Conservation (phyloP, 1,284 basidiomycete genomes). For the Sporisorium scitamineum region DNA sequence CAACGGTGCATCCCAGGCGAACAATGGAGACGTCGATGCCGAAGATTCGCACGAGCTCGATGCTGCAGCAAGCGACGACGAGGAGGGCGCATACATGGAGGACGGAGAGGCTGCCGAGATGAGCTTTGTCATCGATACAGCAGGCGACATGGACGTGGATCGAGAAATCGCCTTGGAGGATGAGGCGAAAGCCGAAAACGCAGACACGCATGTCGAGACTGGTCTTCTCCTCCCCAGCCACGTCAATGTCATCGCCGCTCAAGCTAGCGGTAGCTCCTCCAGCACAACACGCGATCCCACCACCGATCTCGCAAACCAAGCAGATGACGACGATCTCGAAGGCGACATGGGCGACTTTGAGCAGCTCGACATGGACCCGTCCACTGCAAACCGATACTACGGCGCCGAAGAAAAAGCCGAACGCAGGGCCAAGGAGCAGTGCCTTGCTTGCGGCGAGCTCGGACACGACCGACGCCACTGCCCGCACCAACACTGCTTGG, state of each 20-base stretch:
- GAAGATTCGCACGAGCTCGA: conserved; percentile 11
- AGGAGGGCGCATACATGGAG: conserved; percentile 5
- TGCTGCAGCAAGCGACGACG: no score
- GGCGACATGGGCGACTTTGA: conserved; percentile 54
- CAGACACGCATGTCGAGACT: conserved; percentile 30
- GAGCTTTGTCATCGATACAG: conserved; percentile 46
- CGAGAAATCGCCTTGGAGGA: conserved; percentile 32
- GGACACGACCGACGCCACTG: conserved; percentile 57
- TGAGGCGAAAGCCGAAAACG: conserved; percentile 18
- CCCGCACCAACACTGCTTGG: conserved; percentile 77
- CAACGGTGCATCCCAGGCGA: neutral
- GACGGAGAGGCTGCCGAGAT: conserved; percentile 29
- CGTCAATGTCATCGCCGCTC: conserved; percentile 27
- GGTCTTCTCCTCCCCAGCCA: conserved; percentile 40
- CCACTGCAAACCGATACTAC: conserved; percentile 54
- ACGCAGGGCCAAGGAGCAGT: conserved; percentile 47
- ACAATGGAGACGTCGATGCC: neutral
- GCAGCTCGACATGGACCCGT: conserved; percentile 51
- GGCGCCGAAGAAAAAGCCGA: conserved; percentile 55
- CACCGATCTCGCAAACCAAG: neutral
- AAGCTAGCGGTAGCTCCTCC: conserved; percentile 3
- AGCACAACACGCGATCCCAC: neutral
- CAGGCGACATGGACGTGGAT: conserved; percentile 46
- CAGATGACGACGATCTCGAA: conserved; percentile 20
- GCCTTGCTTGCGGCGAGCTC: conserved; percentile 54